Evolutionary conservation across 2,329 filamentous ascomycete species (phyloP), one percentile per base, ranked within the genome.

Genomic region (Colletotrichum sp.): DNA sequence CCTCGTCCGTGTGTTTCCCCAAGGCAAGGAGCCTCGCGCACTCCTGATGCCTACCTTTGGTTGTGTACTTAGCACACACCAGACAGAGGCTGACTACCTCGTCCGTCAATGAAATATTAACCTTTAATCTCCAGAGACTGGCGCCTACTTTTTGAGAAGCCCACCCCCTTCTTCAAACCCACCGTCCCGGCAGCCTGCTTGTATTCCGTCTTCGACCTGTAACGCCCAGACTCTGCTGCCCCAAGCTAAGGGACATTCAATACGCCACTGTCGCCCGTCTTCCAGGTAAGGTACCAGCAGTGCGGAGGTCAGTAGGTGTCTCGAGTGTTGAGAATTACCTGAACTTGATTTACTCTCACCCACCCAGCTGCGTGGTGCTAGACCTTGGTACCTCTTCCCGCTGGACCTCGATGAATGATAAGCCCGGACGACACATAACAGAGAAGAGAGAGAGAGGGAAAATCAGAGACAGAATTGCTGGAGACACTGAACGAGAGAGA

Each of bases 141-240:
- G 71, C 70, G 57, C 44, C 65, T 61, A 66, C 66, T 36, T 73
- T 49, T 62, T 73, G 74, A 66, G 65, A 65, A 76, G 30, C 65
- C 64, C 70, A 73, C 74, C 74, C 74, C 74, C 66, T 74, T 74
- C 64, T 74, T 66, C 71, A 64, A 70, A 69, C 61, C 65, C 66
- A 52, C 71, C 57, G 71, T 74, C 71, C 65, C 71, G 71, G 66
- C 65, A 76, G 74, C 74, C 71, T 76, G 71, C 74, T 76, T 74
- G 74, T 62, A 61, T 69, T 72, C 73, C 70, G 39, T 49, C 70
- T 69, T 76, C 44, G 71, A 70, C 71, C 61, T 65, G 59, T 63
- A 70, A 73, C 74, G 74, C 71, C 65, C 74, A 76, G 71, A 74
- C 71, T 49, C 61, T 70, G 71, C 49, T 69, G 74, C 69, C 52